Conservation (phyloP, 768 basidiomycete species). For the Lanmaoa rubissima region DNA sequence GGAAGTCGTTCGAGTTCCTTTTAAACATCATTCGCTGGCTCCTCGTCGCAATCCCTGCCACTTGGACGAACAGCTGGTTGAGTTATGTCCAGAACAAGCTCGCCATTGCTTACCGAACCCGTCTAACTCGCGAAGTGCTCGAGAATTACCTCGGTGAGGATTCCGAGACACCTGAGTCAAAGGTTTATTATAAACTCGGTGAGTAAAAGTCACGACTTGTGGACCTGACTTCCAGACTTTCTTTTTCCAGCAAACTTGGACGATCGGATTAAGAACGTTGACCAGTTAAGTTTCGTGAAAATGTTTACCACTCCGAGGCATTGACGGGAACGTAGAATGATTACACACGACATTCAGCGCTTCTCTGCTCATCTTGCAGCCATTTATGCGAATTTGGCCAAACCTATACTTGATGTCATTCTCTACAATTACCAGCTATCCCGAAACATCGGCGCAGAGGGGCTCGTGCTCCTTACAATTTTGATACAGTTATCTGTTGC, state of each 20-base stretch:
- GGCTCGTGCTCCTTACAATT: constrained; percentile 76
- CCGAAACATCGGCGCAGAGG: constrained; percentile 92
- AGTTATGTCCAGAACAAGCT: constrained; percentile 93
- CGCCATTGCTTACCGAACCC: constrained; percentile 82
- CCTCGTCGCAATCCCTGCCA: constrained; percentile 87
- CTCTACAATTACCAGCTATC: constrained; percentile 96
- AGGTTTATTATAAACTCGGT: constrained; percentile 94
- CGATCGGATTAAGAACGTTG: constrained; percentile 93
- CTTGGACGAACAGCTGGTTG: constrained; percentile 91
- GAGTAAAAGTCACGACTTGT: constrained; percentile 24
- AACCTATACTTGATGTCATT: constrained; percentile 89
- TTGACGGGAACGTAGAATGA: constrained; percentile 58
- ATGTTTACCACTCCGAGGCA: not conserved
- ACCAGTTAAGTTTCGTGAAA: constrained; percentile 59
- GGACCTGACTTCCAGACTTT: constrained; percentile 5
- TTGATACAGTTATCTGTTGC: constrained; percentile 83
- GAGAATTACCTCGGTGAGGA: constrained; percentile 79
- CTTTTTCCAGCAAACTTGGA: constrained; percentile 77
- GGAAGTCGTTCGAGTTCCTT: constrained; percentile 74
- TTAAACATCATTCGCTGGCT: constrained; percentile 88
- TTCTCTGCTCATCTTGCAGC: constrained; percentile 90
- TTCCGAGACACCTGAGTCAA: constrained; percentile 62
- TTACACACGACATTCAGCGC: constrained; percentile 92
- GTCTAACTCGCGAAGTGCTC: constrained; percentile 82
- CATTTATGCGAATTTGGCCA: constrained; percentile 92